Conservation (phyloP, 345 rosid species). For the Boechera stricta region DNA sequence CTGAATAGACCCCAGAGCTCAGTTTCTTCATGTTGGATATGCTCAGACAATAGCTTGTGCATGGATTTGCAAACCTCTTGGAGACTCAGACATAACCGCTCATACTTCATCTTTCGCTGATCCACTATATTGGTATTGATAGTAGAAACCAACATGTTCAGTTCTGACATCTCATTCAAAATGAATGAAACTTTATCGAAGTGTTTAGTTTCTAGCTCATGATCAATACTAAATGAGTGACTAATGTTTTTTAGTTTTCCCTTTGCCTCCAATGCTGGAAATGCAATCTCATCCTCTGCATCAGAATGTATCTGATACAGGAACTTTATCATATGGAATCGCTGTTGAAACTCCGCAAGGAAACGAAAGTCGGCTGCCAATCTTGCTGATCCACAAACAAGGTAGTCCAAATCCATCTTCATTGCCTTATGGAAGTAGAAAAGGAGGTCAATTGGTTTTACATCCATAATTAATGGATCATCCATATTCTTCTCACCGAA, state of each 20-base stretch:
- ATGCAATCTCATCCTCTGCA: slow-evolving; percentile 83
- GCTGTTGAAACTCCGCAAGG: slow-evolving; percentile 61
- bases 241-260: slow-evolving; percentile 65
- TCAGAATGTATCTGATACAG: slow-evolving; percentile 67
- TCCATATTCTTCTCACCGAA: slow-evolving; percentile 48
- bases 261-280: slow-evolving; percentile 83
- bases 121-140: slow-evolving; percentile 37
- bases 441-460: slow-evolving; percentile 69
- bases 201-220: slow-evolving; percentile 59
- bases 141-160: slow-evolving; percentile 45
- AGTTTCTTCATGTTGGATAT: slow-evolving; percentile 71
- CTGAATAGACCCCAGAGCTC: slow-evolving; percentile 78
- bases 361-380: slow-evolving; percentile 55
- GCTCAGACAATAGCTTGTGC: slow-evolving; percentile 71
- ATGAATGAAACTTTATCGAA: slow-evolving; percentile 61
- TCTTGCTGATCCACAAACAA: slow-evolving; percentile 62
- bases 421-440: slow-evolving; percentile 87
- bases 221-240: slow-evolving; percentile 71
- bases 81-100: slow-evolving; percentile 61
- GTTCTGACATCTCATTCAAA: slow-evolving; percentile 63
- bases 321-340: slow-evolving; percentile 59
- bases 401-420: slow-evolving; percentile 72
- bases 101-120: slow-evolving; percentile 44
- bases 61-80: slow-evolving; percentile 63
- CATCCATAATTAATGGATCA: slow-evolving; percentile 43